Evolutionary conservation across 495 filamentous ascomycete genomes (phyloP), one percentile per base, ranked within the genome.

Genomic region (Sphaerosporella brunnea): DNA sequence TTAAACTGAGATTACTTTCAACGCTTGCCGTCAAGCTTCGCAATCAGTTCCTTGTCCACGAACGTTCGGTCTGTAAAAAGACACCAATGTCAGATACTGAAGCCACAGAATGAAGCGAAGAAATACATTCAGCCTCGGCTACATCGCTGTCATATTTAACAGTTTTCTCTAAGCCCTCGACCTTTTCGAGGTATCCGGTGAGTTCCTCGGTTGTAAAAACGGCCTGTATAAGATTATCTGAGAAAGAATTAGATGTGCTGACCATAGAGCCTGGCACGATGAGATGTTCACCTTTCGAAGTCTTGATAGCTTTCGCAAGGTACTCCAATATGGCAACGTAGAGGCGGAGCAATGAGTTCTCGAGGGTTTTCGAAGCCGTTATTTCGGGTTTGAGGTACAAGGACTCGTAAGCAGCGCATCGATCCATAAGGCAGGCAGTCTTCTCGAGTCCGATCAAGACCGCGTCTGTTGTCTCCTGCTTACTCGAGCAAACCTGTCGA

Each of bases 401-500:
- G 1, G 0, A 1, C 21, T 51, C 42, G 15, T 51, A 47, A 9
- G 47, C n/a, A 20, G 42, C 11, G 23, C 42, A 0, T 15, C 49
- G 18, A 20, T 38, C 25, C 2, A 35, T 19, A 11, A 47, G 2
- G 5, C 36, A 26, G 2, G 41, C 21, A 0, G 36, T 39, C 35
- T 9, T 47, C 19, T 51, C 49, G 2, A 23, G 11, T 7, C 42
- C 42, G 5, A 28, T 15, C 20, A 51, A 19, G 15, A 51, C 30
- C n/a, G 19, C 49, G 11, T 44, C 42, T 19, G 39, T 30, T 21
- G 0, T 23, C 21, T 51, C 43, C 35, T 34, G 32, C 8, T 41
- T 16, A 30, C 23, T 23, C 23, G 38, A 9, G 0, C 15, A 30
- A 21, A 59, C 21, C 62, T 64, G 26, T 32, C 2, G 9, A 18